Base-by-base conservation (phyloP, 2,329 filamentous ascomycete species). In the Berkeleyomyces rouxiae region DNA sequence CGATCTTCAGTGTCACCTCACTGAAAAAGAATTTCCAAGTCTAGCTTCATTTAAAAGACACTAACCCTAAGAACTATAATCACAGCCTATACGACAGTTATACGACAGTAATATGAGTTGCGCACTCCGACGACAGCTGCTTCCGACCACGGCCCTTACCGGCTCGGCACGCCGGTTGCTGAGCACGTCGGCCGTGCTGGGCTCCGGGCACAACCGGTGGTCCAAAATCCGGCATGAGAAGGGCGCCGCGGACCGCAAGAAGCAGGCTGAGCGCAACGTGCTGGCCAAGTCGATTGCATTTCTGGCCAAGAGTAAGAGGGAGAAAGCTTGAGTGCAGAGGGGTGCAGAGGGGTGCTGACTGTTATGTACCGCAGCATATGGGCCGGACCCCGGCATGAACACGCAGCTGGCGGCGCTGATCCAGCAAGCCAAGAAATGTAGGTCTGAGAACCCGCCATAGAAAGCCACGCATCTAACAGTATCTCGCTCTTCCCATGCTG, bases 181-280 rank as follows among this genome's bases (percentile, higher is more conserved):
- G 7, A 51, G 39, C 16, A 44, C 53, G n/a, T 62, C 63, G 1
- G 40, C 63, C 5, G 44, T 36, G 36, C 23, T 75, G 65, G 85
- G 86, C 33, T 85, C 87, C 33, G 90, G 90, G 11, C 90, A 96
- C 75, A 96, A 86, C 73, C 87, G 90, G 72, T 99, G 93, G 93
- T 90, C 90, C 64, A 95, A 93, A 70, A 97, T 96, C 75, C 88
- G 86, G 71, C 93, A 97, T 73, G 90, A 93, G 73, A 99, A 99
- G 74, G 90, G 86, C 60, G 88, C 86, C 66, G 87, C 85, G 64
- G 93, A 99, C 72, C 80, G 80, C 64, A 85, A 85, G 68, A 96
- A 91, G 74, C 89, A 84, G 73, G 80, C 80, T 51, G 79, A 85
- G 68, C 85, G 90, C 39, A 82, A 79, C 57, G 73, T 78, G 53